Conservation (phyloP, 371 early-diverging fungal genomes). For the Mortierella sp. region DNA sequence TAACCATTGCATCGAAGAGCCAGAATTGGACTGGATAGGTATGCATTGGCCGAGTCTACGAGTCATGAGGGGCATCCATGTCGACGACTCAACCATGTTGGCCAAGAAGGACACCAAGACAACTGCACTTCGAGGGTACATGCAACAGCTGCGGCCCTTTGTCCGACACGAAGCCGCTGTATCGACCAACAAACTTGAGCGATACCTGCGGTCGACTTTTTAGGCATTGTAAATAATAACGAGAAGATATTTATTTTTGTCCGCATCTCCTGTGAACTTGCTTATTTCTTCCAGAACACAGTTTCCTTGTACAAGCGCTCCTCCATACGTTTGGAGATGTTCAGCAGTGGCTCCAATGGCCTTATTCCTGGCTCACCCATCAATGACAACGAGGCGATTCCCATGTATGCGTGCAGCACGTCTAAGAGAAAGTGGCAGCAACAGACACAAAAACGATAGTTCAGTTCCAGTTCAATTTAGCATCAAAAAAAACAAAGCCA, state of each 20-base stretch:
- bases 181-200: background rate
- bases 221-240: background rate
- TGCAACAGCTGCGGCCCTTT: background rate
- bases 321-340: slow-evolving; percentile 62
- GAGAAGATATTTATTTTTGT: background rate
- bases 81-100: background rate
- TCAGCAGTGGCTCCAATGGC: slow-evolving; percentile 67
- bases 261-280: too few relatives aligned
- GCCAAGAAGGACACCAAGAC: background rate
- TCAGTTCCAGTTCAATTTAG: background rate
- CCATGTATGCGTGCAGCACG: slow-evolving; percentile 91
- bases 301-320: slow-evolving; percentile 46
- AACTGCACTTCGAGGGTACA: background rate
- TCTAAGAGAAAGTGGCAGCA: slow-evolving; percentile 60
- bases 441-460: background rate
- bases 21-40: background rate
- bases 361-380: slow-evolving; percentile 69
- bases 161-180: background rate
- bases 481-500: too few relatives aligned
- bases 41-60: background rate
- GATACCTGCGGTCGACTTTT: background rate
- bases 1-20: background rate
- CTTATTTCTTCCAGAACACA: slow-evolving; percentile 42
- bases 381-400: slow-evolving; percentile 80
- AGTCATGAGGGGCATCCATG: background rate